Evolutionary conservation across 306 rosid genomes (phyloP).

Genomic region (Rosa persica): DNA sequence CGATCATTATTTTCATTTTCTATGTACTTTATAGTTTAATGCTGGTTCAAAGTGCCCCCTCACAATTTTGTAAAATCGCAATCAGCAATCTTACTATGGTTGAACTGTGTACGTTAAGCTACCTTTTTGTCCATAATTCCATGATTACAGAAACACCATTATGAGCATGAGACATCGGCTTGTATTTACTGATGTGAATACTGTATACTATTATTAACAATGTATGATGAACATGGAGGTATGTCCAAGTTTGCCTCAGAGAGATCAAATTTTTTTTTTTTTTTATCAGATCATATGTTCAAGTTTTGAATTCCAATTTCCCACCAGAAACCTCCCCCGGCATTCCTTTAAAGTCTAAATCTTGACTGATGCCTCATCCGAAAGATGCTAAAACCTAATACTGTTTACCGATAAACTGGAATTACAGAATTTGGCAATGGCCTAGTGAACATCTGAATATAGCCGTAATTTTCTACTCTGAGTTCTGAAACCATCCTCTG

Average conservation of each 20-base stretch:
- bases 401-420: neutral
- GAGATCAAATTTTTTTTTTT: too few species aligned
- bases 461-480: neutral
- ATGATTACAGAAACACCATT: neutral
- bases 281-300: neutral
- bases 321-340: neutral
- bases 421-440: slow-evolving; percentile 10
- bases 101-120: neutral
- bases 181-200: neutral
- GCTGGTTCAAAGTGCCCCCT: neutral
- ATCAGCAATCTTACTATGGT: neutral
- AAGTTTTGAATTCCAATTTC: neutral
- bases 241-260: neutral
- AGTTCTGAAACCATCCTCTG: neutral
- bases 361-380: neutral
- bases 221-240: neutral
- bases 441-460: neutral
- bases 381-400: neutral
- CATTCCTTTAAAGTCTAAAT: too few species aligned
- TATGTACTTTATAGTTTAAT: neutral
- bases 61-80: slow-evolving; percentile 10
- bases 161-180: neutral
- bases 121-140: neutral
- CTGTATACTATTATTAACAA: neutral
- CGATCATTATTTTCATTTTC: neutral